Evolutionary conservation across 228 moss, liverwort and hornwort genomes (phyloP), one percentile per base, ranked within the genome.

Genomic region (Sphagnum magellanicum): DNA sequence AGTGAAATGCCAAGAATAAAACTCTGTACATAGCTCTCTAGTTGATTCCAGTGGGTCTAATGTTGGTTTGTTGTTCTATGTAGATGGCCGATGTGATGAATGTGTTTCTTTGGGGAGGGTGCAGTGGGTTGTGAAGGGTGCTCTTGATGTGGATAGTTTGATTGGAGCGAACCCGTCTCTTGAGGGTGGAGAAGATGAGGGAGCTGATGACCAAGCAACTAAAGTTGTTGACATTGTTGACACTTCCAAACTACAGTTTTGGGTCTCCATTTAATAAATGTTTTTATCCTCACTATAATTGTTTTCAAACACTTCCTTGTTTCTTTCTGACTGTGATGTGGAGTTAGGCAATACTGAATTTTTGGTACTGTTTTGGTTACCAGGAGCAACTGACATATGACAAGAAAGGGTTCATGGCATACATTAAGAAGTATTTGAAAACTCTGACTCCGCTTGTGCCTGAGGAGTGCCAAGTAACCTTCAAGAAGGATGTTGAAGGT

Each of bases 121-220:
- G 64, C 76, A 87, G 90, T 95, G 95, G 95, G 92, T 92, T 48
- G 73, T 82, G 67, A 80, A 81, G 74, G 92, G 92, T 61, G 70
- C 90, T 47, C 68, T 92, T 14, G 89, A 95, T 5, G 69, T 92
- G 4, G 87, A 95, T 55, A 61, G 78, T 5, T 65, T 84, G 71
- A 95, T 95, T 60, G 95, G 95, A 73, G 95, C 95, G 55, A 95
- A 95, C 61, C 90, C 95, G 14, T 95, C 95, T 53, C 83, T 68
- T 0, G 95, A 95, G 75, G 84, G 77, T n/a, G 87, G 86, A 13
- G 95, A 88, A 6, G 95, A 92, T 48, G 95, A 95, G 63, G 61
- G 95, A 10, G 90, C 85, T 55, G 80, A 79, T 51, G 95, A 95
- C 32, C 5, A 74, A 48, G 48, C 66, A 0, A 79, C 67, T 70